Conservation (phyloP, 202 grass and related monocot species). For the Digitaria exilis region DNA sequence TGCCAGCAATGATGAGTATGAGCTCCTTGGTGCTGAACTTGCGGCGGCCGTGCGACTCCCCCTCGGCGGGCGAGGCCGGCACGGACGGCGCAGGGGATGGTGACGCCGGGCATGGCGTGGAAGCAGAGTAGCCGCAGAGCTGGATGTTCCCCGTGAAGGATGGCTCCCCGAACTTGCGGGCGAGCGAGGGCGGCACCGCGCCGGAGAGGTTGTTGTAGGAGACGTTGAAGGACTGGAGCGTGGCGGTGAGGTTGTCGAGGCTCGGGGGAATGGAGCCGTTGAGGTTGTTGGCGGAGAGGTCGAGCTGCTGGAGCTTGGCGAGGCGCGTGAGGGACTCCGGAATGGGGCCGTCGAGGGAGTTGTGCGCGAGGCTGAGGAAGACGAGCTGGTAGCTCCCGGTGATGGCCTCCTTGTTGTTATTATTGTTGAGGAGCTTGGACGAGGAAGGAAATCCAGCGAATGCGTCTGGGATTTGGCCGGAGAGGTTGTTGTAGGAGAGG, state of each 20-base stretch:
- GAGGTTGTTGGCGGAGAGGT: conserved; percentile 58
- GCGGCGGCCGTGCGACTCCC: not conserved
- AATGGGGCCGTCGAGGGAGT: conserved; percentile 54
- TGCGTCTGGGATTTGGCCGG: conserved; percentile 54
- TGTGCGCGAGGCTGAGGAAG: conserved; percentile 65
- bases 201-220: conserved; percentile 83
- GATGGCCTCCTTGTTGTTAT: conserved; percentile 32
- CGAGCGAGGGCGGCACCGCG: conserved; percentile 47
- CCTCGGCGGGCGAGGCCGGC: not conserved
- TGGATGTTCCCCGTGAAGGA: conserved; percentile 69
- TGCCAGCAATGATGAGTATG: conserved; percentile 50
- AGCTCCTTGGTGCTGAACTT: conserved; percentile 41
- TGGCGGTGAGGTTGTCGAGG: conserved; percentile 50
- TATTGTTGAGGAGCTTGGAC: not conserved
- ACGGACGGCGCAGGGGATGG: conserved; percentile 22
- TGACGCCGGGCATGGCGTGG: conserved; percentile 46
- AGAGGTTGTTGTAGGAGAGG: conserved; percentile 67
- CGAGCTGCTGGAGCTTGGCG: conserved; percentile 57
- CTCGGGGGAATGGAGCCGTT: conserved; percentile 19
- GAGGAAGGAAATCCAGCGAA: not conserved
- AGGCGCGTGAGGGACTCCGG: conserved; percentile 46
- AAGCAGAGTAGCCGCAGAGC: conserved; percentile 72
- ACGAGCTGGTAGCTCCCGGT: conserved; percentile 47
- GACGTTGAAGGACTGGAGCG: conserved; percentile 60
- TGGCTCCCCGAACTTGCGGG: conserved; percentile 56